Conservation (phyloP, 495 filamentous ascomycete genomes). For the Patellaria atrata region DNA sequence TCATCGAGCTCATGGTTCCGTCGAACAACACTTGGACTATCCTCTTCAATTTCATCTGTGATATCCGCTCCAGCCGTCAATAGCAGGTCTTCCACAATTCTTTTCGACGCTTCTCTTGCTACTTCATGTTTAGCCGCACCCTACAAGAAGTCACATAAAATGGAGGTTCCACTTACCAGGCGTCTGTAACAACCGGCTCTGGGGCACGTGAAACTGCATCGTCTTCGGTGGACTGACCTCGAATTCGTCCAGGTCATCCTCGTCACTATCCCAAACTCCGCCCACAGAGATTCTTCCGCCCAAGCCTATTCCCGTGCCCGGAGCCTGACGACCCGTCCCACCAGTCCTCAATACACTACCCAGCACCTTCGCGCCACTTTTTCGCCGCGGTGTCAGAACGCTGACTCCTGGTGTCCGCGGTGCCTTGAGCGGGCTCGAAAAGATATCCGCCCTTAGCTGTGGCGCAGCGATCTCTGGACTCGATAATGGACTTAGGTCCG, state of each 20-base stretch:
- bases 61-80: conserved; percentile 65
- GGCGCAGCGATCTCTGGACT: conserved; percentile 67
- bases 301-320: conserved; percentile 1
- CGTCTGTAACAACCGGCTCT: conserved; percentile 75
- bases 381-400: conserved; percentile 51
- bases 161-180: conserved; percentile 48
- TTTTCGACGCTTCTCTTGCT: conserved; percentile 81
- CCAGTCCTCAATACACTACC: conserved; percentile 1
- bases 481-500: conserved; percentile 51
- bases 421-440: conserved; percentile 50
- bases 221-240: conserved; percentile 89
- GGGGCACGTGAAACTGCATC: conserved; percentile 88
- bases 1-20: conserved; percentile 19
- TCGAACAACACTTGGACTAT: conserved; percentile 56
- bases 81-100: conserved; percentile 83
- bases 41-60: conserved; percentile 26
- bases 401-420: conserved; percentile 61
- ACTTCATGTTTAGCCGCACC: neutral
- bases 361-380: conserved; percentile 26
- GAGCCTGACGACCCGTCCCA: conserved; percentile 8
- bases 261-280: conserved; percentile 18
- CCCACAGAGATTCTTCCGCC: neutral
- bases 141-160: conserved; percentile 2
- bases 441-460: conserved; percentile 69
- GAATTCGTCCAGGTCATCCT: conserved; percentile 39